Evolutionary conservation across 805 yeast genomes (phyloP).

Genomic region (Kurtzmaniella cleridarum): DNA sequence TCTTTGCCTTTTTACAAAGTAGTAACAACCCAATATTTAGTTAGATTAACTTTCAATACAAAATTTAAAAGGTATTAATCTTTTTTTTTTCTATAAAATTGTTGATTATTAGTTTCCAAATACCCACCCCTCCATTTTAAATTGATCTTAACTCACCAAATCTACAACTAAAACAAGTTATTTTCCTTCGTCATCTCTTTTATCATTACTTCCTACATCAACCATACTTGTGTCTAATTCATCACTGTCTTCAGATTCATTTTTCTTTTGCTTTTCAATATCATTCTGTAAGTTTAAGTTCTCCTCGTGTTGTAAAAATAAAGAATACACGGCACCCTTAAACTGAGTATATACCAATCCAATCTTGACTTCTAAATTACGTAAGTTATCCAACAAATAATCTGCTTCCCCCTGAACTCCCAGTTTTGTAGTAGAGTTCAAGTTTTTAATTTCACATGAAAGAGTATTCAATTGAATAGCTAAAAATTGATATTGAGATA

Average conservation of each 20-base stretch:
- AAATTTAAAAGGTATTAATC: too few relatives aligned
- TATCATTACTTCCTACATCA: conserved; percentile 2
- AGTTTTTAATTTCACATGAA: conserved; percentile 25
- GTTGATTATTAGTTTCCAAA: too few relatives aligned
- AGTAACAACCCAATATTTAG: too few relatives aligned
- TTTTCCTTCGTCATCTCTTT: not conserved
- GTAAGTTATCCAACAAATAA: conserved; percentile 40
- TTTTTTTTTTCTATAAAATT: too few relatives aligned
- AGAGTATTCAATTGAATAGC: conserved; percentile 28
- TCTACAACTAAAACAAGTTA: too few relatives aligned
- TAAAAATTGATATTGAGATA: conserved; percentile 33
- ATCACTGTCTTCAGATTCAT: conserved; percentile 4
- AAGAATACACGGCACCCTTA: conserved; percentile 65
- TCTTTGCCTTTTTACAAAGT: too few relatives aligned
- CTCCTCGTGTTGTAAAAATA: conserved; percentile 48
- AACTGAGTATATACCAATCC: conserved; percentile 62
- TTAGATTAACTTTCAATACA: too few relatives aligned
- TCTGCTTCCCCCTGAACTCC: conserved; percentile 17
- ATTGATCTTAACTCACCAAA: too few relatives aligned
- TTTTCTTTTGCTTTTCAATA: not conserved
- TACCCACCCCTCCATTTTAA: too few relatives aligned
- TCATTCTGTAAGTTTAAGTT: conserved; percentile 7
- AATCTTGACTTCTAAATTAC: conserved; percentile 57
- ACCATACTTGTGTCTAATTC: conserved; percentile 4
- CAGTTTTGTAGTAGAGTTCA: conserved; percentile 13